These are phyloP conservation scores for Remersonia thermophila DNA, from an alignment of 2,329 filamentous ascomycete genomes.

Conservation along the genomic window DNA sequence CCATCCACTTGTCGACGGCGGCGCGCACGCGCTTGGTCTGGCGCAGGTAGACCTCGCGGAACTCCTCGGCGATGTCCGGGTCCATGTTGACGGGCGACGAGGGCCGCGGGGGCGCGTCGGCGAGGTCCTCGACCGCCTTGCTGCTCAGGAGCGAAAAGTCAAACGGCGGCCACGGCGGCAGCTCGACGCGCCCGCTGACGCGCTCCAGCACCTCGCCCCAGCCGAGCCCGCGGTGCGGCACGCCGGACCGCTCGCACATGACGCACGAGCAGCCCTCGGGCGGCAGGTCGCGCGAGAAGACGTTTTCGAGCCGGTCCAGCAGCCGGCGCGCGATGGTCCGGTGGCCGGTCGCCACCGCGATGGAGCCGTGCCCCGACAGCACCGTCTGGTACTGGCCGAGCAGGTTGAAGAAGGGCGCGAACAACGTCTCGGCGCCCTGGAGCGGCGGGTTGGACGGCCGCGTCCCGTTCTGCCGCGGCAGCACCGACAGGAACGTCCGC, in stretches of 20 bases:
- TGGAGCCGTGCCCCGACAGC: conserved; percentile 68
- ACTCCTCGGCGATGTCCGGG: conserved; percentile 87
- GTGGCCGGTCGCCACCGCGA: conserved; percentile 92
- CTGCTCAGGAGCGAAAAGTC: conserved; percentile 51
- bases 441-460: conserved; percentile 52
- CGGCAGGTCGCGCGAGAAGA: conserved; percentile 87
- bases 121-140: conserved; percentile 50
- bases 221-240: conserved; percentile 61
- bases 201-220: conserved; percentile 95
- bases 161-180: conserved; percentile 84
- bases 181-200: conserved; percentile 75
- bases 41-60: conserved; percentile 79
- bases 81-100: conserved; percentile 64
- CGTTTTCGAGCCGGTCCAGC: conserved; percentile 80
- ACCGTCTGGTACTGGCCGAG: conserved; percentile 80
- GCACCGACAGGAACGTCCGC: conserved; percentile 57
- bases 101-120: conserved; percentile 46
- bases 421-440: conserved; percentile 58
- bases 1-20: conserved; percentile 86
- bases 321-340: conserved; percentile 83
- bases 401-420: conserved; percentile 69
- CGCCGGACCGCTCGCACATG: conserved; percentile 57
- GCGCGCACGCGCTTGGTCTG: conserved; percentile 86
- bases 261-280: conserved; percentile 74
- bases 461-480: conserved; percentile 44